phyloP scores from a whole-genome alignment of 2,329 filamentous ascomycete species.

The Claviceps capensis region DNA sequence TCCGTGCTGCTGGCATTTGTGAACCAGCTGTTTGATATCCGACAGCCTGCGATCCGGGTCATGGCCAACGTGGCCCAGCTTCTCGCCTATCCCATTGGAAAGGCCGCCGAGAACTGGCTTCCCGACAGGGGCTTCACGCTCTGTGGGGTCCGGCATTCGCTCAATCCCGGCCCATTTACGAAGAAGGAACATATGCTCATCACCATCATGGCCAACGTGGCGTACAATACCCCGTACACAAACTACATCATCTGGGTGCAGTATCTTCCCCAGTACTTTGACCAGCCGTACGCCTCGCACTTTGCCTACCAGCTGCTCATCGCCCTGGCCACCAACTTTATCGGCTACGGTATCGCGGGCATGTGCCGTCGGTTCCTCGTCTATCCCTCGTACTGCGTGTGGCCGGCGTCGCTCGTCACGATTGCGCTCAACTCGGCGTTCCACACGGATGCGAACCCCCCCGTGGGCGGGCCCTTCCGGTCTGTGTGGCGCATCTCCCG shows the following conservation, averaged over 20 bases:
- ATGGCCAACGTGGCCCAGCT: slow-evolving; percentile 43
- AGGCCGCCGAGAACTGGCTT: slow-evolving; percentile 33
- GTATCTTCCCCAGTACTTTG: slow-evolving; percentile 37
- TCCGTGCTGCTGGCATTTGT: slow-evolving; percentile 33
- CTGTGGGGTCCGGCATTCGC: slow-evolving; percentile 30
- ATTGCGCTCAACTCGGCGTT: slow-evolving; percentile 41
- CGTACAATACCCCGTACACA: slow-evolving; percentile 38
- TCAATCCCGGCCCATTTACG: slow-evolving; percentile 43
- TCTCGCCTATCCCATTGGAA: slow-evolving; percentile 40
- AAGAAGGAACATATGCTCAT: slow-evolving; percentile 50
- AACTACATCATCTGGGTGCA: slow-evolving; percentile 43
- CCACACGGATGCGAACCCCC: slow-evolving; percentile 29
- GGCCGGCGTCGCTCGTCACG: slow-evolving; percentile 42
- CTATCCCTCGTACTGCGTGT: slow-evolving; percentile 41
- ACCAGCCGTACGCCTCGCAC: slow-evolving; percentile 37
- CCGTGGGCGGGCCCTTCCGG: slow-evolving; percentile 28
- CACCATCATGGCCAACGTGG: slow-evolving; percentile 48
- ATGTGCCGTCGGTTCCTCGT: slow-evolving; percentile 39
- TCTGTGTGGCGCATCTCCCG: slow-evolving; percentile 32
- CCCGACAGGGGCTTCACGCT: slow-evolving; percentile 36
- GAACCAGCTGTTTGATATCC: slow-evolving; percentile 46
- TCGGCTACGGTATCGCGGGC: slow-evolving; percentile 47
- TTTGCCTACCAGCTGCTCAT: slow-evolving; percentile 43
- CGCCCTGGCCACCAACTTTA: slow-evolving; percentile 40
- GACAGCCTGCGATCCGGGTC: slow-evolving; percentile 40